Conservation (phyloP, 2,329 filamentous ascomycete species). For the Leptographium radiaticola region DNA sequence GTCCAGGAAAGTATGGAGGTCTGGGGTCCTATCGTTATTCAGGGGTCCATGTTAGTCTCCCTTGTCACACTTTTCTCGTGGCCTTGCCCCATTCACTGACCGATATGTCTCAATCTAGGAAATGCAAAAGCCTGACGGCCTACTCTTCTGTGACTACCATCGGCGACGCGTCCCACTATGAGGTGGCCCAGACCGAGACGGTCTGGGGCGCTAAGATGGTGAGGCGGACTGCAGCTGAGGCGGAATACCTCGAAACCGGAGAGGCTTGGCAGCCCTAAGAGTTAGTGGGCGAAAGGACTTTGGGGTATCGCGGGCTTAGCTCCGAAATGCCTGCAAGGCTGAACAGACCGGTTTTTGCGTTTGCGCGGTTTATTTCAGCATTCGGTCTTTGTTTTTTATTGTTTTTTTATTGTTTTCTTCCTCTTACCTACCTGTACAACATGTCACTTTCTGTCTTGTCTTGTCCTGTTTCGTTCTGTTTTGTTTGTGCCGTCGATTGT, state of each 20-base stretch:
- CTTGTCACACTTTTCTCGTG: neutral
- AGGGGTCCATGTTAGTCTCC: conserved; percentile 27
- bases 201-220: conserved; percentile 29
- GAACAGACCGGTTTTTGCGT: neutral
- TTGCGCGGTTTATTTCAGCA: neutral
- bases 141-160: conserved; percentile 34
- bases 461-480: too few relatives aligned
- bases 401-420: neutral
- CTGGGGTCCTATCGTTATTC: conserved; percentile 31
- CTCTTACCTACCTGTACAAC: neutral
- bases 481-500: too few relatives aligned
- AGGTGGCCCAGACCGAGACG: conserved; percentile 27
- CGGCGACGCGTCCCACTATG: conserved; percentile 29
- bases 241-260: conserved; percentile 16
- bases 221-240: conserved; percentile 24
- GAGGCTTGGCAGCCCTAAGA: neutral
- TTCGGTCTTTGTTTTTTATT: neutral
- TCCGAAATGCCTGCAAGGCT: neutral
- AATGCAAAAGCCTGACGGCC: conserved; percentile 29
- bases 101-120: conserved; percentile 13
- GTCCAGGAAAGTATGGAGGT: conserved; percentile 29
- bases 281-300: neutral
- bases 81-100: neutral
- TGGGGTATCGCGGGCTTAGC: neutral
- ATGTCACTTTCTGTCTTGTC: neutral